Evolutionary conservation across 2,329 filamentous ascomycete species (phyloP), one percentile per base, ranked within the genome.

Genomic region (Colletotrichum neosansevieriae): DNA sequence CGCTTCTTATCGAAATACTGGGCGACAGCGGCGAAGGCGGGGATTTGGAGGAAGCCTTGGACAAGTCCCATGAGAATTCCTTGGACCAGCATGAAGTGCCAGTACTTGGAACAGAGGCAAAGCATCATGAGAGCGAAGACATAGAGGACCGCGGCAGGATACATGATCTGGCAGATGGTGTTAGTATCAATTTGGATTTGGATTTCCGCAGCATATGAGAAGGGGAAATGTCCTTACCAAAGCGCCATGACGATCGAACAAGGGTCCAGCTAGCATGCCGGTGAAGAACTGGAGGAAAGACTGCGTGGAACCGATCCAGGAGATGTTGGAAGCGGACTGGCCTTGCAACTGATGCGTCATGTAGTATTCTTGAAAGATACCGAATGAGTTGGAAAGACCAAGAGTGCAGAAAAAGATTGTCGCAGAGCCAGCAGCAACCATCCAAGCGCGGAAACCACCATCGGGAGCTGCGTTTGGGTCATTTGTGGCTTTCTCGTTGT

Each of bases 161-260:
- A 73, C 29, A 81, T 72, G 19, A 80, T 64, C 75, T 79, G 36
- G 53, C 9, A 38, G 15, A 21, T 42, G 32, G 24, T 36, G 19
- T 51, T 19, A 40, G 29, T 32, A 29, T 19, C n/a, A 15, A 32
- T 49, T 15, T 19, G 24, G 12, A 13, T 24, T 24, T 11, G 12
- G 3, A 13, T 24, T 50, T 50, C 13, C 45, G 21, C 19, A 49
- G 21, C 21, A 50, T 50, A 15, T 11, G 12, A 40, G 3, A 10
- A 53, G n/a, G 19, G 2, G 24, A 44, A 36, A 21, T 49, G 32
- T 12, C 64, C 71, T 32, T 71, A 81, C 79, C 74, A 72, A 75
- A 42, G 75, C 72, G 12, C 82, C 81, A 57, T 76, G 79, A 6
- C 79, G 78, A 74, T 80, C 79, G 59, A 79, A 79, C 13, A 79